These are phyloP conservation scores for Stropharia rugosoannulata DNA, from an alignment of 768 basidiomycete genomes.

Conservation along the genomic window DNA sequence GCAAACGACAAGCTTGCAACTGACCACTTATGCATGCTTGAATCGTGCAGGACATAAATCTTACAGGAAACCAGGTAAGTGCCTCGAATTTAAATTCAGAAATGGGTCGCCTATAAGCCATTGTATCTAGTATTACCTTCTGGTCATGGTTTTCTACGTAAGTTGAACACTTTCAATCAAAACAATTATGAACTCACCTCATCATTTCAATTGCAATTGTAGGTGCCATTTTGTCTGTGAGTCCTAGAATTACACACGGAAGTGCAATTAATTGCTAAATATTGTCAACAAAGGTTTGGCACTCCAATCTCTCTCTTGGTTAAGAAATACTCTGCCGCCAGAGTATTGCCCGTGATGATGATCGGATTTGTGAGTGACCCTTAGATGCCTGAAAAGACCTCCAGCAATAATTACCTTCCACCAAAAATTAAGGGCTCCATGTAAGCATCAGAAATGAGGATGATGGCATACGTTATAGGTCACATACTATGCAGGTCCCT, in stretches of 20 bases:
- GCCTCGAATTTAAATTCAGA: neutral
- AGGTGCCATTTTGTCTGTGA: constrained; percentile 48
- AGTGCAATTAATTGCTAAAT: neutral
- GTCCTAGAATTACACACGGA: constrained; percentile 2
- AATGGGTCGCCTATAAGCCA: neutral
- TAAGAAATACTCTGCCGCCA: constrained; percentile 45
- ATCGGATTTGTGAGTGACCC: constrained; percentile 41
- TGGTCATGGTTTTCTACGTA: constrained; percentile 49
- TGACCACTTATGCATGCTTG: neutral
- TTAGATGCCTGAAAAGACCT: neutral
- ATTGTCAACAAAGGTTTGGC: constrained; percentile 33
- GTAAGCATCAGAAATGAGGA: constrained; percentile 19
- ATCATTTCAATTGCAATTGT: neutral
- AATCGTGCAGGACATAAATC: constrained; percentile 33
- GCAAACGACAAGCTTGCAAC: neutral
- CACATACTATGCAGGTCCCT: constrained; percentile 33
- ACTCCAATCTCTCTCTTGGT: constrained; percentile 51
- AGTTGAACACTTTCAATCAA: neutral
- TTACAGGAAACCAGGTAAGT: constrained; percentile 43
- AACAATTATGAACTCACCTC: neutral
- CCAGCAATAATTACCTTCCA: neutral
- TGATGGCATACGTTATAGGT: neutral
- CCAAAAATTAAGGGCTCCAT: constrained; percentile 35
- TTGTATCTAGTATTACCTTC: constrained; percentile 39
- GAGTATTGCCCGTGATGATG: constrained; percentile 49